These are phyloP conservation scores for Trichoderma koningii DNA, from an alignment of 2,329 filamentous ascomycete species.

Conservation along the genomic window DNA sequence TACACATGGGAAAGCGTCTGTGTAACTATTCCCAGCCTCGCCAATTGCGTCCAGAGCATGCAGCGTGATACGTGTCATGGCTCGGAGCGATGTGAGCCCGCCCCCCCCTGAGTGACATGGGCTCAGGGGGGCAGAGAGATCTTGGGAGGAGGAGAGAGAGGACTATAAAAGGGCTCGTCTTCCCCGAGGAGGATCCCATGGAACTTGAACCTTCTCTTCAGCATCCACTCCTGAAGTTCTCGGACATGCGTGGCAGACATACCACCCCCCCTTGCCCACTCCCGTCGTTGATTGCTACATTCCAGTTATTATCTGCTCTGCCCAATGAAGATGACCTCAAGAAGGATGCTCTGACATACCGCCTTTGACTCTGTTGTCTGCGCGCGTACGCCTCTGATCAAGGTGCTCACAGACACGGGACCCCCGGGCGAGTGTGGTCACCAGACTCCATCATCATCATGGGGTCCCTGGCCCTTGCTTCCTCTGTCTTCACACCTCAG, in stretches of 20 bases:
- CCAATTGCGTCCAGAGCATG: not conserved
- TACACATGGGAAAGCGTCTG: constrained; percentile 9
- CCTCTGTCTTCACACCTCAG: not conserved
- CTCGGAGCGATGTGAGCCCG: not conserved
- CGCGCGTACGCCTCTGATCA: constrained; percentile 18
- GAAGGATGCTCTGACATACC: not conserved
- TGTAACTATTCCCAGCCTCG: constrained; percentile 13
- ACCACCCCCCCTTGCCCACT: not conserved
- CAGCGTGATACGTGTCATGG: constrained; percentile 5
- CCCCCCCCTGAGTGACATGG: not conserved
- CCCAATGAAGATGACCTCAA: not conserved
- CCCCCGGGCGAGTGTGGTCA: not conserved
- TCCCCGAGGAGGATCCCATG: not conserved
- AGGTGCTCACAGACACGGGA: not conserved
- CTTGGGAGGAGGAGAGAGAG: not conserved
- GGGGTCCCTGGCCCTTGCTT: not conserved
- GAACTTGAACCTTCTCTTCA: not conserved
- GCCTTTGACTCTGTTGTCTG: not conserved
- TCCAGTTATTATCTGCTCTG: not conserved
- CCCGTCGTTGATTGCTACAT: not conserved
- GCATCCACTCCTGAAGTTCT: not conserved
- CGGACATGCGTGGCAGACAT: not conserved
- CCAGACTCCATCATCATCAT: not conserved
- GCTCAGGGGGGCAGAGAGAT: not conserved
- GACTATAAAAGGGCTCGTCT: constrained; percentile 5